phyloP scores from a whole-genome alignment of 2,329 filamentous ascomycete species.

The Lachnellula arida region DNA sequence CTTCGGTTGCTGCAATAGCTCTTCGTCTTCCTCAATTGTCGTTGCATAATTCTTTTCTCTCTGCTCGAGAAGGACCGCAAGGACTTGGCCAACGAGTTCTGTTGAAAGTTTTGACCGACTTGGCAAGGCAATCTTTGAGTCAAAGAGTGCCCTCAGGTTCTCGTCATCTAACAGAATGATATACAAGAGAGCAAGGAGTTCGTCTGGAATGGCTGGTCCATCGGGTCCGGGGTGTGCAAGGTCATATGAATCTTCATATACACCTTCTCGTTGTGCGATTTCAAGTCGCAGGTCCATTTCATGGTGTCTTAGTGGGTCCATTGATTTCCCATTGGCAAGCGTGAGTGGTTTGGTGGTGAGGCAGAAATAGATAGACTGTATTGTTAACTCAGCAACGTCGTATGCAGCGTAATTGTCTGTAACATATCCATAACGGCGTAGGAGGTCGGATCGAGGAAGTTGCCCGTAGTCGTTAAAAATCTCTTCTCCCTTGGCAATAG shows the following conservation, averaged over 20 bases:
- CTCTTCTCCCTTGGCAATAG: conserved; percentile 54
- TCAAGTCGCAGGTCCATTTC: conserved; percentile 32
- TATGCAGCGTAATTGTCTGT: conserved; percentile 59
- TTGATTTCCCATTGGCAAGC: background rate
- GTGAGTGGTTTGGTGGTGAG: conserved; percentile 13
- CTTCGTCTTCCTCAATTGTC: conserved; percentile 45
- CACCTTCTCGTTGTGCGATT: conserved; percentile 49
- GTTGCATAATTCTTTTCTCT: conserved; percentile 48
- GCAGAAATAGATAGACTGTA: conserved; percentile 40
- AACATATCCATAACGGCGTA: conserved; percentile 64
- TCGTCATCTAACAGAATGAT: conserved; percentile 37
- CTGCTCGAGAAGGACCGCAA: conserved; percentile 36
- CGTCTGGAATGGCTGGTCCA: conserved; percentile 30
- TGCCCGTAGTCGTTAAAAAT: conserved; percentile 66
- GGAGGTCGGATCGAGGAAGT: conserved; percentile 60
- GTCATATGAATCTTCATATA: conserved; percentile 59
- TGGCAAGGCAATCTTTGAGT: conserved; percentile 31
- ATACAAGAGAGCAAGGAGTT: conserved; percentile 38
- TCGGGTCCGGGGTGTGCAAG: conserved; percentile 33
- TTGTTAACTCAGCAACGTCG: conserved; percentile 61
- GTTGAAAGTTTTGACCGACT: conserved; percentile 40
- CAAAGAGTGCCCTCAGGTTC: conserved; percentile 35
- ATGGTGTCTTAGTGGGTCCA: conserved; percentile 22
- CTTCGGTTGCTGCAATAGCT: conserved; percentile 34
- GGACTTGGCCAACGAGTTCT: conserved; percentile 34